Evolutionary conservation across 1,139 yeast genomes (phyloP).

Genomic region (Yarrowia galli): DNA sequence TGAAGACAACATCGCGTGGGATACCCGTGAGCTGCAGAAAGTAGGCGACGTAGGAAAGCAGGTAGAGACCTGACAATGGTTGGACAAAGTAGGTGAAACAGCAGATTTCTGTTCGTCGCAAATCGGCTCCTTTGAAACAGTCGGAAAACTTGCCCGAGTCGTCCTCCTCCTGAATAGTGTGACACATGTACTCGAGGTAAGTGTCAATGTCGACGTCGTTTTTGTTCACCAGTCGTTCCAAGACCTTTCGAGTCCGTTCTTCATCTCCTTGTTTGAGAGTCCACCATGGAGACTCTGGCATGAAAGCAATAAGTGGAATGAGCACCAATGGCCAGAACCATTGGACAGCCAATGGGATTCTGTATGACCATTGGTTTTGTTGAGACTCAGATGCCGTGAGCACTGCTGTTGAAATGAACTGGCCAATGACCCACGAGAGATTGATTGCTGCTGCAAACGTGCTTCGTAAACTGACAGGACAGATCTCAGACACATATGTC

Average conservation of each 20-base stretch:
- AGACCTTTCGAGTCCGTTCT: conserved; percentile 52
- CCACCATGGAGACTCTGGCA: conserved; percentile 69
- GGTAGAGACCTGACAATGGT: background rate
- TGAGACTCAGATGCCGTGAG: conserved; percentile 49
- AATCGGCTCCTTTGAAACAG: conserved; percentile 56
- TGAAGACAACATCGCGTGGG: background rate
- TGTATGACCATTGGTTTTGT: conserved; percentile 50
- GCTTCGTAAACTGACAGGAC: conserved; percentile 56
- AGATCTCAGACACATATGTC: conserved; percentile 58
- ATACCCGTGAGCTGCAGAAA: background rate
- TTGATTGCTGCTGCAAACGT: conserved; percentile 56
- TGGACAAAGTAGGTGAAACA: background rate
- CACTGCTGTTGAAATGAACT: conserved; percentile 55
- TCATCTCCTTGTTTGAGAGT: conserved; percentile 54
- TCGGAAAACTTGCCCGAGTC: conserved; percentile 55
- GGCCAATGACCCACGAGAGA: conserved; percentile 57
- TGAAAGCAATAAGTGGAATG: conserved; percentile 57
- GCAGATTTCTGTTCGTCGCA: conserved; percentile 4
- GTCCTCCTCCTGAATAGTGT: conserved; percentile 58
- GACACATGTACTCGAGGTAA: conserved; percentile 50
- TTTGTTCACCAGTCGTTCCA: conserved; percentile 43
- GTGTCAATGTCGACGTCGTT: conserved; percentile 44
- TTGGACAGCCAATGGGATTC: conserved; percentile 61
- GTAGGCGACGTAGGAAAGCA: background rate
- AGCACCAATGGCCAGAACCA: conserved; percentile 69